phyloP scores from a whole-genome alignment of 2,329 filamentous ascomycete genomes.

The Colletotrichum karsti region DNA sequence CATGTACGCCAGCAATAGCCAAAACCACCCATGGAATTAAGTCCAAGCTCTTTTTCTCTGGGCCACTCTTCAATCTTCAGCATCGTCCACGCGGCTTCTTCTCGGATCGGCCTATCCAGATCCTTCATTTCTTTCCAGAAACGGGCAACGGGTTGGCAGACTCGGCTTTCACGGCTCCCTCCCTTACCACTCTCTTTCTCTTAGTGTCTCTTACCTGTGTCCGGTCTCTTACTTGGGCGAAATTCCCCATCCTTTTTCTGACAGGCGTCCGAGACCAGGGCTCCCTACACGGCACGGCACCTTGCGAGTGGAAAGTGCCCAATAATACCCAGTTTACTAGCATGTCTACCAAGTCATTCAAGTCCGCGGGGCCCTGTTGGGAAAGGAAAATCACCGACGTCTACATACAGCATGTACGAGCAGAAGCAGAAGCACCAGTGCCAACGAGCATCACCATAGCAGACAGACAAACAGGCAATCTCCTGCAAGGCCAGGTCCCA shows the following conservation, averaged over 20 bases:
- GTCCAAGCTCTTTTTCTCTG: neutral
- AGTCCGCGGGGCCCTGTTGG: neutral
- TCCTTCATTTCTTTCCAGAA: conserved; percentile 16
- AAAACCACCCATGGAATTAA: neutral
- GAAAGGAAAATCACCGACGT: conserved; percentile 10
- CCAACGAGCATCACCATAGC: neutral
- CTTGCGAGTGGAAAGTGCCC: neutral
- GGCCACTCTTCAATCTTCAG: neutral
- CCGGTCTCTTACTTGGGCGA: neutral
- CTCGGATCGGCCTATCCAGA: conserved; percentile 19
- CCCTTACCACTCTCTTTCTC: neutral
- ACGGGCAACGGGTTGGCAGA: neutral
- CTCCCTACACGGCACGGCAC: neutral
- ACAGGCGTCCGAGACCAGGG: conserved; percentile 12
- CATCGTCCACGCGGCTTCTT: neutral
- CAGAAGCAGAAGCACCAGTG: neutral
- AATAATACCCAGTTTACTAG: neutral
- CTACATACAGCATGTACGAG: neutral
- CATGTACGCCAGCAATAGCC: neutral
- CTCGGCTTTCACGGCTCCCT: conserved; percentile 11
- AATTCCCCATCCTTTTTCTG: neutral
- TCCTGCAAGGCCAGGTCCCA: conserved; percentile 5
- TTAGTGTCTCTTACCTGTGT: neutral
- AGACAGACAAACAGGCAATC: neutral
- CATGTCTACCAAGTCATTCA: neutral